Evolutionary conservation across 75 land plant genomes (phyloP).

Genomic region (Cupressus sempervirens): DNA sequence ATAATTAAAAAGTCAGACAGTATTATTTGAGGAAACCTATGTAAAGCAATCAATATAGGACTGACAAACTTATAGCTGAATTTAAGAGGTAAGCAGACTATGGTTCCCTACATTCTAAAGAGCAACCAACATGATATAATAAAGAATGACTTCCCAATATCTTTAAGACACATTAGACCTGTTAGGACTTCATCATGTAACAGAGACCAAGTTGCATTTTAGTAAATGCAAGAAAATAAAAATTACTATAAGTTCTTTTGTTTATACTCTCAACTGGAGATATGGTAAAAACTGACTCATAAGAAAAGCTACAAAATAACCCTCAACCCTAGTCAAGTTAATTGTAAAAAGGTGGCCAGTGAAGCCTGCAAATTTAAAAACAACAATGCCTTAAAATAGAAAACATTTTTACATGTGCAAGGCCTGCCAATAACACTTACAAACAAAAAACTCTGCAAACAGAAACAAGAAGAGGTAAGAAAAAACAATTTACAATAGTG

Average conservation of each 20-base stretch:
- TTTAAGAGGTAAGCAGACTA: background rate
- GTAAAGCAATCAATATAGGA: background rate
- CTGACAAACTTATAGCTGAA: background rate
- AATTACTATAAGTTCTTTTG: background rate
- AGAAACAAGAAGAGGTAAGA: no score
- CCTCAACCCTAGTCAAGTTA: background rate
- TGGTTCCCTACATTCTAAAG: background rate
- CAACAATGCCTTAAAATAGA: background rate
- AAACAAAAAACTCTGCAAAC: no score
- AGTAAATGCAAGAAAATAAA: background rate
- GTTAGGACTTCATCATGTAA: background rate
- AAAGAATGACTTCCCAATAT: background rate
- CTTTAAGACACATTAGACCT: background rate
- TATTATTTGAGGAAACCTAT: background rate
- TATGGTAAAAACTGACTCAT: background rate
- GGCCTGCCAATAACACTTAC: no score
- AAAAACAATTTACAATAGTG: no score
- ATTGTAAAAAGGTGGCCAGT: background rate
- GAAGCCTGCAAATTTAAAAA: background rate
- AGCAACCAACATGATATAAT: background rate
- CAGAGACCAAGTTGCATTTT: background rate
- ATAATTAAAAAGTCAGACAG: background rate
- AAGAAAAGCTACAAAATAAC: background rate
- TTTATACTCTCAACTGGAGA: background rate
- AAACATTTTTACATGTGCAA: no score